Evolutionary conservation across 805 yeast genomes (phyloP), one percentile per base, ranked within the genome.

Genomic region (Candida oleophila): DNA sequence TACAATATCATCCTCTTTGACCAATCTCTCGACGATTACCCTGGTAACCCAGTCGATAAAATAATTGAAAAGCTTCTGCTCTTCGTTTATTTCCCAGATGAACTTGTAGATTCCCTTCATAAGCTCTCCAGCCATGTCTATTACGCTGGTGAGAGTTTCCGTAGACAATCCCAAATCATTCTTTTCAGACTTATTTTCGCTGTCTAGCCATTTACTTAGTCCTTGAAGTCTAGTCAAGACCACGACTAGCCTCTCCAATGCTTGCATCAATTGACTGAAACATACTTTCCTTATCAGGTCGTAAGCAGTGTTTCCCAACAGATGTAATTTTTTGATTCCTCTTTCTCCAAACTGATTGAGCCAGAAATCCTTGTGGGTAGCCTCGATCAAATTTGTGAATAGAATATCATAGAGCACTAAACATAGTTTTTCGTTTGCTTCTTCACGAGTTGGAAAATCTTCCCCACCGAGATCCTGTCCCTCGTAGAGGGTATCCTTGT

Each of bases 261-360:
- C 72, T 3, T 85, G 81, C 5, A 83, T 67, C 18, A 83, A 48
- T 35, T 76, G 74, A 37, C 78, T 68, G 46, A 78, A 76, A 1
- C 80, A 52, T 0, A 68, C 60, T 46, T 79, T 76, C 45, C 82
- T 64, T 0, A 77, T 62, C 39, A 66, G 65, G 38, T 82, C 85
- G 55, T 77, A 83, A 12, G 76, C 68, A 1, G 71, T 61, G 32
- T 71, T 73, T 0, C 86, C 84, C 15, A 74, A 43, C 44, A 72
- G 74, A 2, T 66, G 64, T 78, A 89, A 78, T 52, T 79, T 70
- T 50, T 77, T 79, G 16, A 79, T 59, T 22, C 87, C 87, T 50
- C 86, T 68, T 50, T 84, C 89, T 0, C 88, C 90, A 30, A 86
- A 66, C 41, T 82, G 80, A 53, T 83, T 83, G 19, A 78, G 73